Base-by-base conservation (phyloP, 192 early-diverging fungal genomes). In the Haplosporangium gracile region DNA sequence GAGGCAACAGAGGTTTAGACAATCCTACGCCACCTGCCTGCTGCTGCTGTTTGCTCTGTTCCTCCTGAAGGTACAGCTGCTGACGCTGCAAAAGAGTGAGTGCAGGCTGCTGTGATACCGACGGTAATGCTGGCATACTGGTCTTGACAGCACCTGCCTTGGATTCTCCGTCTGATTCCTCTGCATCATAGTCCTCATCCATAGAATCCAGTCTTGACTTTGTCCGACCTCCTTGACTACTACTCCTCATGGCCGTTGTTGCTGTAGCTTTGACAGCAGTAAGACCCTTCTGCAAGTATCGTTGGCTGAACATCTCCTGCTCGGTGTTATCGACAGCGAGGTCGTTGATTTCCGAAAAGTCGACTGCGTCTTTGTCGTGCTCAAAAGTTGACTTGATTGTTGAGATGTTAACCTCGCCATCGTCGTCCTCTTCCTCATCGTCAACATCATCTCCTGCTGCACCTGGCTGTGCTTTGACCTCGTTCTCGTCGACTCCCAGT, bases 301-400 rank as follows among this genome's bases (percentile, higher is more conserved):
- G 87, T 42, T 80, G 82, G 40, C 84, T 89, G 76, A 90, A 89
- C 88, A 85, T 90, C 51, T 68, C 88, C 53, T 90, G 88, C 57
- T 97, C 96, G 1, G 96, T 68, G 42, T 80, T 76, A 68, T 86
- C 84, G 24, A 68, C 94, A 5, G 93, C 94, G 24, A 95, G 81
- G 72, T 98, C 97, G 77, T 96, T 92, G 79, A 95, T 94, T 71
- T 96, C 95, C 0, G 95, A 96, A 82, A 92, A 98, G 85, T 98
- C 96, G 3, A 97, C 88, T 2, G 96, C 96, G 84, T 96, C 93
- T 36, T 89, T 90, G 38, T 90, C 89, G 39, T 94, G 95, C 65
- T 91, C 87, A 42, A 93, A 91, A 38, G 68, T 80, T 20, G 88
- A 87, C 16, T 78, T 82, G 20, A 76, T 85, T 11, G 88, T 88